Evolutionary conservation across 2,329 filamentous ascomycete species (phyloP).

Genomic region (Aspergillus hortae): DNA sequence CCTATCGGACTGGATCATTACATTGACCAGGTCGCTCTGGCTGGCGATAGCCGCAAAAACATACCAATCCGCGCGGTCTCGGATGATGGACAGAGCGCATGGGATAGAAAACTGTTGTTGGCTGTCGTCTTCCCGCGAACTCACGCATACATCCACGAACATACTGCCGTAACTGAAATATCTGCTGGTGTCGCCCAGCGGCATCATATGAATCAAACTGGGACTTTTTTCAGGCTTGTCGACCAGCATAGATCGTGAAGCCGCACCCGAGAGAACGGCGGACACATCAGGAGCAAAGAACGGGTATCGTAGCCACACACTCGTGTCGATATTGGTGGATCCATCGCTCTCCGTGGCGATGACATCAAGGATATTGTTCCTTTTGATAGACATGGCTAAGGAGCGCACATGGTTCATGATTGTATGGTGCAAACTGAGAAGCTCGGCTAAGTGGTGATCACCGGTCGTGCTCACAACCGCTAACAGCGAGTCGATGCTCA

Average conservation of each 20-base stretch:
- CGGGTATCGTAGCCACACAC: slow-evolving; percentile 78
- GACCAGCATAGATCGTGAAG: slow-evolving; percentile 42
- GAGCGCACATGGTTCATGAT: slow-evolving; percentile 67
- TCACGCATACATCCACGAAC: slow-evolving; percentile 69
- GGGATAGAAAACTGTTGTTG: slow-evolving; percentile 68
- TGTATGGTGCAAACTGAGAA: slow-evolving; percentile 50
- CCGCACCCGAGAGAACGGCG: slow-evolving; percentile 63
- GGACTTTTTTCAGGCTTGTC: slow-evolving; percentile 44
- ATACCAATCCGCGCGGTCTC: slow-evolving; percentile 65
- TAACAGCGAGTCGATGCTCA: slow-evolving; percentile 38
- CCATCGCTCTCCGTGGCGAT: slow-evolving; percentile 59
- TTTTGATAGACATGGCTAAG: slow-evolving; percentile 75
- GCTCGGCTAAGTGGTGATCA: slow-evolving; percentile 43
- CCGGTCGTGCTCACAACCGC: slow-evolving; percentile 43
- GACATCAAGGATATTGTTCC: slow-evolving; percentile 71
- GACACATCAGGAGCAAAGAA: slow-evolving; percentile 67
- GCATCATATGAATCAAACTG: slow-evolving; percentile 65
- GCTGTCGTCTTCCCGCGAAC: slow-evolving; percentile 64
- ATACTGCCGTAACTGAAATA: slow-evolving; percentile 78
- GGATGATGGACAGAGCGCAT: slow-evolving; percentile 71
- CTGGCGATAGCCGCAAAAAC: slow-evolving; percentile 73
- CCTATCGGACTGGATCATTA: slow-evolving; percentile 67
- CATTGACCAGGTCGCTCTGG: slow-evolving; percentile 72
- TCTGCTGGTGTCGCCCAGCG: slow-evolving; percentile 68
- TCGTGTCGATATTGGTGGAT: slow-evolving; percentile 75